Base-by-base conservation (phyloP, 1,284 basidiomycete genomes). In the Rugosomyces carneus region DNA sequence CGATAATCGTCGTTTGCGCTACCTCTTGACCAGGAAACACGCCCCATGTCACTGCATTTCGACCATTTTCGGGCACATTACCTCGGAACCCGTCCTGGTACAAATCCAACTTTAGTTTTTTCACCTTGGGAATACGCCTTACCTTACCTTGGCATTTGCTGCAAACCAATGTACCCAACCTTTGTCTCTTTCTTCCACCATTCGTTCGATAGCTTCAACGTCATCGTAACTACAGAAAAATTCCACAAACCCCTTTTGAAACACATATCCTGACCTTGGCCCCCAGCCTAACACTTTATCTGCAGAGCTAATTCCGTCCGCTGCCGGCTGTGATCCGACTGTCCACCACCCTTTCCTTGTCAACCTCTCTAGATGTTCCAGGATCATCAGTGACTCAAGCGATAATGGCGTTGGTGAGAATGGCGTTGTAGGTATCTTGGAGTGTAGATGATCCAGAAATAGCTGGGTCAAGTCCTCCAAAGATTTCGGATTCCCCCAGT, bases 21-120 rank as follows among this genome's bases (percentile, higher is more conserved):
- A 99, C 88, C 66, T 99, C 96, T 61, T 94, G 87, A 0, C 91
- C 93, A 3, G 96, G 93, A 68, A 99, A 99, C 7, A 96, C 89
- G 51, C 95, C 95, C 96, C 95, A 99, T 0, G 96, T 99, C 20
- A 99, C 96, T 0, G 94, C 95, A 64, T 97, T 97, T 44, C 91
- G 81, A 7, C 81, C 86, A 31, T 81, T 82, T 24, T 84, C 79
- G 1, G 79, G 73, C 9, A 93, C 80, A 65, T 96, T 98, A 23
- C 84, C 92, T 48, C 73, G 71, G 57, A 83, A 83, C 48, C 93
- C 87, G 43, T 90, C 93, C 82, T 92, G 57, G 11, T 31, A n/a
- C 23, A 46, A 45, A 32, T 24, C 34, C 40, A 48, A 24, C 31
- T 29, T 24, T 11, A 15, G n/a, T 34, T 27, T 38, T 11, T n/a